phyloP scores from a whole-genome alignment of 2,329 filamentous ascomycete genomes.

The Stagonosporopsis vannaccii region DNA sequence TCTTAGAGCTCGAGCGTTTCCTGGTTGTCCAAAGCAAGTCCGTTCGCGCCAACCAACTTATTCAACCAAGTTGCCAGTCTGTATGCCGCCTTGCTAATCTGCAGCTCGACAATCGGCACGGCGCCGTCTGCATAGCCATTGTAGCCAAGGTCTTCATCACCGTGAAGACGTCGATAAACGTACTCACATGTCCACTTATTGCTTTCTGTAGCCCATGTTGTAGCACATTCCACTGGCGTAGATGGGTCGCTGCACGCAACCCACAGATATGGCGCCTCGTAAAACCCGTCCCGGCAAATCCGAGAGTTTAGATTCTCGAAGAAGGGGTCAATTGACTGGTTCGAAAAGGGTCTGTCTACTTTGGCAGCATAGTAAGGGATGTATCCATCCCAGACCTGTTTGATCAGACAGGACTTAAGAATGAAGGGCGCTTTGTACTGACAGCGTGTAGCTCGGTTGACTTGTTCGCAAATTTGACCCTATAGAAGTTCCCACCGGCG shows the following conservation, averaged over 20 bases:
- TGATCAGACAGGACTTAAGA: constrained; percentile 16
- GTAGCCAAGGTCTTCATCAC: constrained; percentile 44
- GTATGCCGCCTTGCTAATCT: constrained; percentile 52
- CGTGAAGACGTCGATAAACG: constrained; percentile 44
- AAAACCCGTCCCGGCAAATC: constrained; percentile 47
- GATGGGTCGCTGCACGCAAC: constrained; percentile 45
- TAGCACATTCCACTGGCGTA: constrained; percentile 44
- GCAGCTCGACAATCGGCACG: constrained; percentile 51
- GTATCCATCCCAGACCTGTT: constrained; percentile 50
- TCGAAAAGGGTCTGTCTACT: constrained; percentile 44
- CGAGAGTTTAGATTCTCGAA: constrained; percentile 46
- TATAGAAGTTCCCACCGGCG: constrained; percentile 49
- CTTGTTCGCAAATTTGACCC: constrained; percentile 46
- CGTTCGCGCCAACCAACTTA: constrained; percentile 34
- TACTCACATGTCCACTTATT: constrained; percentile 52
- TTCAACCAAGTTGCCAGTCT: constrained; percentile 52
- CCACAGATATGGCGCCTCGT: constrained; percentile 47
- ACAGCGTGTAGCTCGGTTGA: constrained; percentile 50
- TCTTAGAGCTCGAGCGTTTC: constrained; percentile 29
- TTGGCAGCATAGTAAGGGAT: constrained; percentile 50
- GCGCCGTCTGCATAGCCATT: constrained; percentile 49
- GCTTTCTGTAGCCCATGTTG: constrained; percentile 49
- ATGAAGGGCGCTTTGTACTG: constrained; percentile 13
- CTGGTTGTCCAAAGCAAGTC: constrained; percentile 11
- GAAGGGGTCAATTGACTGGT: constrained; percentile 46